These are phyloP conservation scores for Hymenoscyphus occultus DNA, from an alignment of 2,329 filamentous ascomycete species.

Conservation along the genomic window DNA sequence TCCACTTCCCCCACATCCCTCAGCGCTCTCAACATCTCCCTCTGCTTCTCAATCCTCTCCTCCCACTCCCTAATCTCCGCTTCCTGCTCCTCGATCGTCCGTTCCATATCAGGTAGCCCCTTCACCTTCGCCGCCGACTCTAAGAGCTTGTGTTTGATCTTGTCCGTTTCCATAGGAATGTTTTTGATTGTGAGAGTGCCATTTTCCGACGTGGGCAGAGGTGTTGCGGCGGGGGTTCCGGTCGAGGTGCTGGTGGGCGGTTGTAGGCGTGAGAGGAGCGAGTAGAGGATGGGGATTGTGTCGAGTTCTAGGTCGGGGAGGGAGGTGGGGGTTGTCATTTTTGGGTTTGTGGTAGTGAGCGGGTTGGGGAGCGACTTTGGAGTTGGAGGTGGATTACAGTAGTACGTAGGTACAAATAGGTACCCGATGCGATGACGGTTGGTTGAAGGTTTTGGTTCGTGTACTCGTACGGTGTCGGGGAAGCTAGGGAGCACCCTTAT, in stretches of 20 bases:
- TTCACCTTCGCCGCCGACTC: slow-evolving; percentile 67
- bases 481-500: slow-evolving; percentile 1
- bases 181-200: slow-evolving; percentile 56
- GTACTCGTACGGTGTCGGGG: slow-evolving; percentile 3
- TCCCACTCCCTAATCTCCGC: slow-evolving; percentile 67
- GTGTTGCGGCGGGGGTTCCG: slow-evolving; percentile 32
- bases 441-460: slow-evolving; percentile 2
- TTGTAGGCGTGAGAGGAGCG: slow-evolving; percentile 73
- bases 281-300: slow-evolving; percentile 76
- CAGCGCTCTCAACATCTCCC: slow-evolving; percentile 53
- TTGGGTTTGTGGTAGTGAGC: slow-evolving; percentile 24
- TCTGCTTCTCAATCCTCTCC: slow-evolving; percentile 60
- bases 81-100: slow-evolving; percentile 65
- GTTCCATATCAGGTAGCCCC: slow-evolving; percentile 66
- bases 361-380: no score
- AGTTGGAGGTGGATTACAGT: not conserved
- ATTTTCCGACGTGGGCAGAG: slow-evolving; percentile 29
- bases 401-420: not conserved
- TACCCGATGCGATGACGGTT: not conserved
- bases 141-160: slow-evolving; percentile 79
- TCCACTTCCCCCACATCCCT: slow-evolving; percentile 47
- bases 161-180: slow-evolving; percentile 72
- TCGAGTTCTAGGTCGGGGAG: slow-evolving; percentile 57
- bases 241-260: slow-evolving; percentile 38
- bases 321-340: slow-evolving; percentile 27